Evolutionary conservation across 306 rosid genomes (phyloP), one percentile per base, ranked within the genome.

Genomic region (Cyclanthera cordifolia): DNA sequence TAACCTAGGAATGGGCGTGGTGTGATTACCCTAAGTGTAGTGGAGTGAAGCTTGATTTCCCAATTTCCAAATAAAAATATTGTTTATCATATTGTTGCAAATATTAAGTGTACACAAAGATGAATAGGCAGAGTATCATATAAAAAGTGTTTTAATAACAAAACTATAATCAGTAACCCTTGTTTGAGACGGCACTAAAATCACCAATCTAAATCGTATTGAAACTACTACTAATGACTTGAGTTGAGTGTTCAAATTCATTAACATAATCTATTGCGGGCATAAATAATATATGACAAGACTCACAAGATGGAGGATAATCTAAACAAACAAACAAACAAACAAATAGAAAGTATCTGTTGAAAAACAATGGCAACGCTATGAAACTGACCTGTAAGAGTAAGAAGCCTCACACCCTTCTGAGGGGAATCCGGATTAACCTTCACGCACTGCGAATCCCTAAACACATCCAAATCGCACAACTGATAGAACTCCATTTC

Each of bases 371-470:
- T 8, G 28, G 30, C 11, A 55, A 55, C 37, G 32, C 61, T 7
- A 55, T 55, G 41, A 55, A 79, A 72, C 92, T 77, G 41, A 91
- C 96, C 96, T 61, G 86, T 76, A 45, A 88, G 97, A 20, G 97
- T 88, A 76, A 91, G 86, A 87, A 87, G 81, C 76, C 97, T 82
- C 86, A 91, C 92, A 78, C 86, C 91, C 82, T 91, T 91, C 88
- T 91, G 97, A 24, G 97, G 97, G 48, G 97, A 85, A 80, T 91
- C 97, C 39, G 97, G 97, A 83, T 91, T 91, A 74, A 91, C 96
- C 80, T 91, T 88, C 71, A 91, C 96, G 73, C 92, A 91, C 17
- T 84, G 73, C 4, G 91, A 86, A 76, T 32, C 70, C 56, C 65
- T 75, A 73, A 82, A 91, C 60, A 63, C 85, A 70, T 85, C 88